Evolutionary conservation across 2,329 filamentous ascomycete species (phyloP), one percentile per base, ranked within the genome.

Genomic region (Cladosporium halotolerans): DNA sequence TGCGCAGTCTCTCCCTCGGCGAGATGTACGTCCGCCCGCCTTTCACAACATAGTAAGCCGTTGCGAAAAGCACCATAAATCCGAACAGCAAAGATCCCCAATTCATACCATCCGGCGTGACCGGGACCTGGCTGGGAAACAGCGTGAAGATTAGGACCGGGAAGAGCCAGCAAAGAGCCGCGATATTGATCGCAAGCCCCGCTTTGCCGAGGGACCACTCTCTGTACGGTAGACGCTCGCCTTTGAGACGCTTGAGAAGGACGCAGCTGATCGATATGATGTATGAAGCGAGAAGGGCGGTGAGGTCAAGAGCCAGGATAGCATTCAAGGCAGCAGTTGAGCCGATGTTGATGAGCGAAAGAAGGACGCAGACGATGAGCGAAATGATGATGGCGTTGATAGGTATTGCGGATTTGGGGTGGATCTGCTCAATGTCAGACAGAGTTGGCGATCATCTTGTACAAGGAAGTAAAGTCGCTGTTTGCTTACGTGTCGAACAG

Each of bases 111-210:
- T 62, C 58, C 3, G 68, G 58, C 3, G 65, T 70, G 31, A 41
- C 44, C 9, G 50, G 50, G 2, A 46, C 38, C 5, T 36, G 18
- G 13, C 33, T 23, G 5, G 77, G 76, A 63, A 77, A 79, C 53
- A 77, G 76, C 39, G 69, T 68, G 58, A 78, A 76, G 51, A 78
- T 67, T 52, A 76, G 71, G 2, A 73, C 69, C 41, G 77, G 69
- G 2, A 69, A 61, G 13, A 75, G 68, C 58, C 76, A 79, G 4
- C 68, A 54, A n/a, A 60, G 52, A 4, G 60, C 55, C 2, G 45
- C 50, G 10, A 66, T 62, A 49, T 74, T 73, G 52, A 73, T 53
- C 18, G 64, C 53, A 1, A 72, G 58, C 0, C 71, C 70, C 28
- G 62, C 62, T 6, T 59, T 59, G 1, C 70, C 68, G 8, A 75